A percentile compares a stretch with the other conserved stretches of the same genome.
Conservation (phyloP, 257 asterid species). For the Jacaranda mimosifolia region DNA sequence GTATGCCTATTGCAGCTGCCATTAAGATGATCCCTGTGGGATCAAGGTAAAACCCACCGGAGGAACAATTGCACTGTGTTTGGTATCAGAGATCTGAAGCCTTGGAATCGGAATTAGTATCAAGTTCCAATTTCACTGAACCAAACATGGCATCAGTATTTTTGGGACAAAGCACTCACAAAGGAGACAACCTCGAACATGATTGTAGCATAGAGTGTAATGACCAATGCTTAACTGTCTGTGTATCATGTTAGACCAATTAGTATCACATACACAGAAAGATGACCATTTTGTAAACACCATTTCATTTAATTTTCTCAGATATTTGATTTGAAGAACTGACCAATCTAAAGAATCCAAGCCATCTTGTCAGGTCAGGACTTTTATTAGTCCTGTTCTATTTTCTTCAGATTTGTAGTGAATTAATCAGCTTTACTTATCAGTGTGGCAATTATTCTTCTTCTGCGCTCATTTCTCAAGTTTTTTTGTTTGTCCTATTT, state of each 20-base stretch:
- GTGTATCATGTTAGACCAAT: slow-evolving; percentile 28
- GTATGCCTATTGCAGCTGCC: slow-evolving; percentile 96
- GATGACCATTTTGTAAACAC: slow-evolving; percentile 37
- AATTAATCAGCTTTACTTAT: slow-evolving; percentile 16
- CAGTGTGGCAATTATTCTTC: background rate
- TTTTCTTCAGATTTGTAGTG: slow-evolving; percentile 19
- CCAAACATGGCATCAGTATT: slow-evolving; percentile 13
- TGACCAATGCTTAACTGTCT: background rate
- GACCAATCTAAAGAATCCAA: background rate
- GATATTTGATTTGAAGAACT: slow-evolving; percentile 25
- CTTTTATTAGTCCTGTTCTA: background rate
- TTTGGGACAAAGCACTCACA: slow-evolving; percentile 28
- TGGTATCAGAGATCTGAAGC: background rate
- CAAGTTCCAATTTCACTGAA: background rate
- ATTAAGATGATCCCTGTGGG: slow-evolving; percentile 91
- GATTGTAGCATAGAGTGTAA: too few species aligned
- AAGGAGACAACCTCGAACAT: background rate
- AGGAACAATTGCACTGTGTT: background rate
- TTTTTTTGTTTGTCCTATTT: too few species aligned
- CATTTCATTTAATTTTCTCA: slow-evolving; percentile 9
- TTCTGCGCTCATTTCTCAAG: too few species aligned
- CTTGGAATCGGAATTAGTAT: slow-evolving; percentile 12
- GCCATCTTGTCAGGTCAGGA: background rate
- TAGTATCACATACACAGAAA: slow-evolving; percentile 20
- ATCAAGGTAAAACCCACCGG: slow-evolving; percentile 43